A percentile compares a stretch with the other conserved stretches of the same genome.
These are phyloP conservation scores for Mycena maculata DNA, from an alignment of 768 basidiomycete species.

Conservation along the genomic window DNA sequence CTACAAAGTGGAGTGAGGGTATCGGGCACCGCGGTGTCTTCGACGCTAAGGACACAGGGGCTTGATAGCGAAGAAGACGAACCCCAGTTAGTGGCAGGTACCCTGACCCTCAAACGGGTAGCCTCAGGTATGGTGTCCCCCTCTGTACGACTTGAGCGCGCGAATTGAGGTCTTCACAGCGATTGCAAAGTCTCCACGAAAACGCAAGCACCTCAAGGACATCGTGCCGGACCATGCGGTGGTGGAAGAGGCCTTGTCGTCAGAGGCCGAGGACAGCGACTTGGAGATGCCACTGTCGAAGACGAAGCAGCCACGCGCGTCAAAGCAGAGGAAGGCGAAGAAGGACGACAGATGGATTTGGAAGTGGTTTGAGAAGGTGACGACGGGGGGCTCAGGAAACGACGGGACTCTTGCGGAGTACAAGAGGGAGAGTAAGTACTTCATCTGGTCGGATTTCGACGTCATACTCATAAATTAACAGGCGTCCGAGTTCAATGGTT, in stretches of 20 bases:
- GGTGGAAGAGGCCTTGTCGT: background rate
- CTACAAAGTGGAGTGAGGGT: slow-evolving; percentile 17
- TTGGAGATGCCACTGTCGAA: background rate
- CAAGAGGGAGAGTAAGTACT: background rate
- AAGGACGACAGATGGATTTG: background rate
- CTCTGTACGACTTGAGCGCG: too few species aligned
- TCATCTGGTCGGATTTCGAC: too few species aligned
- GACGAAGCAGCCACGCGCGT: background rate
- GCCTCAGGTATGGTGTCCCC: background rate
- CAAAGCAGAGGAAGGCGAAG: background rate
- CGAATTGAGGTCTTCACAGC: background rate
- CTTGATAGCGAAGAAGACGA: background rate
- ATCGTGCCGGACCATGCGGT: background rate
- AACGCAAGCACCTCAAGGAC: background rate
- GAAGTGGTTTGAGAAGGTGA: background rate
- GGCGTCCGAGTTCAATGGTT: too few species aligned
- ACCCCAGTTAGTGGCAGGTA: slow-evolving; percentile 13
- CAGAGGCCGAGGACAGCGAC: background rate
- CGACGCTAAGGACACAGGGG: background rate
- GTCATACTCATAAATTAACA: too few species aligned
- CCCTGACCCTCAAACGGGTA: slow-evolving; percentile 17
- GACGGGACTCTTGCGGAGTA: background rate
- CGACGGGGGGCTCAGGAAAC: background rate
- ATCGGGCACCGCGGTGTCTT: background rate
- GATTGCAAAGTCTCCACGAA: background rate